These are phyloP conservation scores for Xerocomellus dryophilus DNA, from an alignment of 768 basidiomycete species.

Conservation along the genomic window DNA sequence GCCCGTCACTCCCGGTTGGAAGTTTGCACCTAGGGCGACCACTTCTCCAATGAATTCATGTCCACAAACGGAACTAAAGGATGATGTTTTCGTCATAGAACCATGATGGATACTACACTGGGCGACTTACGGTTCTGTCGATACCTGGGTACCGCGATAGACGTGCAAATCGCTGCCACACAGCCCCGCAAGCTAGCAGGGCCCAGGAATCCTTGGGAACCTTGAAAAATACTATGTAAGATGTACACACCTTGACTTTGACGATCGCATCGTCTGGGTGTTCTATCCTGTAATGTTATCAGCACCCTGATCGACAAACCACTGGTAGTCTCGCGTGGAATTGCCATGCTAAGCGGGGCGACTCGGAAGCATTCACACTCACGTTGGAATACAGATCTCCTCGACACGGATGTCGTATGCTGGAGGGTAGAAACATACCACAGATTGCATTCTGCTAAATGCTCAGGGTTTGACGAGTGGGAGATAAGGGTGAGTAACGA, in stretches of 20 bases:
- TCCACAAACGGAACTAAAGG: conserved; percentile 57
- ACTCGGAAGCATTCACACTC: conserved; percentile 29
- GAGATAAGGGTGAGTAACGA: background rate
- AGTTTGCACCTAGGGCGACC: conserved; percentile 61
- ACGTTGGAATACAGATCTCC: conserved; percentile 52
- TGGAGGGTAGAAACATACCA: conserved; percentile 62
- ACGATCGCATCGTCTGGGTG: conserved; percentile 78
- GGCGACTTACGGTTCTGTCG: conserved; percentile 48
- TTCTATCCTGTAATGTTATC: conserved; percentile 46
- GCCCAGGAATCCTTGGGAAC: background rate
- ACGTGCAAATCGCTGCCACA: conserved; percentile 77
- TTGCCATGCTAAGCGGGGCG: background rate
- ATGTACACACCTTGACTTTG: conserved; percentile 56
- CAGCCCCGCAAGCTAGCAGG: conserved; percentile 54
- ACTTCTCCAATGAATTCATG: conserved; percentile 80
- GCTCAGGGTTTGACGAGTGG: too few species aligned
- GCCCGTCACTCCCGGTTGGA: conserved; percentile 39
- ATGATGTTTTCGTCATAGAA: background rate
- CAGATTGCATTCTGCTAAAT: conserved; percentile 19
- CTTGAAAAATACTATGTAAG: background rate
- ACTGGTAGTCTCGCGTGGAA: too few species aligned
- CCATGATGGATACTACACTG: background rate
- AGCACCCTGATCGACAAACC: background rate
- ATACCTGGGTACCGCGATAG: conserved; percentile 61
- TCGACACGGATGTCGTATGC: conserved; percentile 72